phyloP scores from a whole-genome alignment of 1,284 basidiomycete genomes.

The Agroathelia rolfsii region DNA sequence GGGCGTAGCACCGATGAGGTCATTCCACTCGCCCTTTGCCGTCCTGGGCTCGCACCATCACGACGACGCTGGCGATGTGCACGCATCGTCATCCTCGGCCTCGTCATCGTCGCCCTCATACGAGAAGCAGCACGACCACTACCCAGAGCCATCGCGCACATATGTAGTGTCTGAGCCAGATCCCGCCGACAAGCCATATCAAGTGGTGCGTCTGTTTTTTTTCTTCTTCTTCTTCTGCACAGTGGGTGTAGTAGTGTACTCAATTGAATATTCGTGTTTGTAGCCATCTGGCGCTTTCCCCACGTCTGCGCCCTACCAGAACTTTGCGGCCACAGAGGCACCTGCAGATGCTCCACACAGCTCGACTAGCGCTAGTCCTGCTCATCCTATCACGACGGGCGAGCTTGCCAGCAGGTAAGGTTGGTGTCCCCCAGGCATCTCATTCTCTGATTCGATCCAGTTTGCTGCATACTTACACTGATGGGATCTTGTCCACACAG shows the following conservation, averaged over 20 bases:
- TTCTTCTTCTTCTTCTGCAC: too few relatives aligned
- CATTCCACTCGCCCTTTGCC: constrained; percentile 54
- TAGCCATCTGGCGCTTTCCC: constrained; percentile 63
- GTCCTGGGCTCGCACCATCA: constrained; percentile 33
- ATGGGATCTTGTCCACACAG: constrained; percentile 28
- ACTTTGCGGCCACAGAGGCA: constrained; percentile 29
- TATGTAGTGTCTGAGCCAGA: constrained; percentile 64
- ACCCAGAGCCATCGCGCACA: constrained; percentile 41
- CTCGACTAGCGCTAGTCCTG: constrained; percentile 32
- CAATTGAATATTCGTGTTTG: too few relatives aligned
- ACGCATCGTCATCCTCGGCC: constrained; percentile 13
- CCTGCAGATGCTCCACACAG: constrained; percentile 28
- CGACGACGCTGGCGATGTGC: too few relatives aligned
- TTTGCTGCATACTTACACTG: constrained; percentile 25
- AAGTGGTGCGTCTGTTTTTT: too few relatives aligned
- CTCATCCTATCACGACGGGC: constrained; percentile 34
- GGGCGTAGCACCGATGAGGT: constrained; percentile 17
- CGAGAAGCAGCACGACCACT: constrained; percentile 46
- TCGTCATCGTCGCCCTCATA: constrained; percentile 27
- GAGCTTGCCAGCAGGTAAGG: constrained; percentile 33
- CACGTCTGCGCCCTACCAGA: constrained; percentile 33
- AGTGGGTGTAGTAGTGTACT: too few relatives aligned
- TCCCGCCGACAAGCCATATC: constrained; percentile 42
- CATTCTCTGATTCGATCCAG: too few relatives aligned
- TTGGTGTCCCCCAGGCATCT: too few relatives aligned